These are phyloP conservation scores for Penicillium sp. DNA, from an alignment of 2,329 filamentous ascomycete species.

Conservation along the genomic window DNA sequence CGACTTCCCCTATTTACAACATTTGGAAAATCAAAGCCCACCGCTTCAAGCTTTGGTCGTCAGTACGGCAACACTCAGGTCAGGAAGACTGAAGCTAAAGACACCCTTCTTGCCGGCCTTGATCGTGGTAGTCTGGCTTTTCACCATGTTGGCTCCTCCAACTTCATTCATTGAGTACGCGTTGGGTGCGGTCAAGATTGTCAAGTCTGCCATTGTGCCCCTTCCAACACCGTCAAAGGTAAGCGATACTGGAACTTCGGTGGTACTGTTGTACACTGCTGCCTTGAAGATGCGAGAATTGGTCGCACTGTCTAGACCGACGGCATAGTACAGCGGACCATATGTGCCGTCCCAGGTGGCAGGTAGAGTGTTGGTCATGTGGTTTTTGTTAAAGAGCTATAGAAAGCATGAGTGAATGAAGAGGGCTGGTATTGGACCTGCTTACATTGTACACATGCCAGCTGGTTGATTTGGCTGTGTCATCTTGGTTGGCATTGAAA, in stretches of 20 bases:
- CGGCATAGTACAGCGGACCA: slow-evolving; percentile 48
- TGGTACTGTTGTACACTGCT: slow-evolving; percentile 51
- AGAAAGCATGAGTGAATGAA: slow-evolving; percentile 14
- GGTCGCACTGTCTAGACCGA: slow-evolving; percentile 40
- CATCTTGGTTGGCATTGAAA: slow-evolving; percentile 29
- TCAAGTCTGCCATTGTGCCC: slow-evolving; percentile 39
- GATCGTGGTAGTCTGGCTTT: slow-evolving; percentile 18
- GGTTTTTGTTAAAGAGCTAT: slow-evolving; percentile 43
- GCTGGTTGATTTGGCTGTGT: slow-evolving; percentile 31
- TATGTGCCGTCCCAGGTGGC: slow-evolving; percentile 37
- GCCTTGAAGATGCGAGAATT: slow-evolving; percentile 45
- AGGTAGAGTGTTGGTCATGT: slow-evolving; percentile 48
- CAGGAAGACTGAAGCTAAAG: slow-evolving; percentile 27
- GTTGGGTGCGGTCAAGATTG: slow-evolving; percentile 41
- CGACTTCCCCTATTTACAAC: neutral
- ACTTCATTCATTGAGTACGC: slow-evolving; percentile 33
- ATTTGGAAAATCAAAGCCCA: neutral
- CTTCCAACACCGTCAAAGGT: slow-evolving; percentile 35
- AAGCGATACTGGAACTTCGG: slow-evolving; percentile 33
- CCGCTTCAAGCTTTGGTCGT: slow-evolving; percentile 13
- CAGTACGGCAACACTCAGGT: slow-evolving; percentile 29
- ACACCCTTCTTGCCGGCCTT: slow-evolving; percentile 25
- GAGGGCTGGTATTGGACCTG: neutral
- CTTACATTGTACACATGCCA: slow-evolving; percentile 32
- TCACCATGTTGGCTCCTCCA: slow-evolving; percentile 21